Evolutionary conservation across 768 basidiomycete genomes (phyloP).

Genomic region (Boletus subcaerulescens): DNA sequence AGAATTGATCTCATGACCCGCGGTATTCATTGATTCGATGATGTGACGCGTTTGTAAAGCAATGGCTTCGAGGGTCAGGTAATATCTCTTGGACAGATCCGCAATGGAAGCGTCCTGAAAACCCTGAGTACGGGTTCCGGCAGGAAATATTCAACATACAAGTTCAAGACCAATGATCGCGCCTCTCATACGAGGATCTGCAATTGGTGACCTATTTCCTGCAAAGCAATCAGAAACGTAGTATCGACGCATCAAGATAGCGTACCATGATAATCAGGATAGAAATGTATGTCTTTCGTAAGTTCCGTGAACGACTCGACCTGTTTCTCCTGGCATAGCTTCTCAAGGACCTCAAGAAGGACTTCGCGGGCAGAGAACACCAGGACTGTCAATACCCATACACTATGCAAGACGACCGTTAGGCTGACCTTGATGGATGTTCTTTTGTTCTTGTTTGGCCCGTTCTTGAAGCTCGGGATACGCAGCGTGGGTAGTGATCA

Average conservation of each 20-base stretch:
- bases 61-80: slow-evolving; percentile 89
- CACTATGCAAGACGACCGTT: background rate
- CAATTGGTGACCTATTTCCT: slow-evolving; percentile 97
- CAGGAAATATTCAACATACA: slow-evolving; percentile 34
- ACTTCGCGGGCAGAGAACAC: slow-evolving; percentile 39
- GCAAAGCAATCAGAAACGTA: slow-evolving; percentile 5
- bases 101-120: slow-evolving; percentile 62
- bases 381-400: background rate
- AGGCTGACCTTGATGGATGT: slow-evolving; percentile 51
- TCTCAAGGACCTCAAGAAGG: slow-evolving; percentile 70
- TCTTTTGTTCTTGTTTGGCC: slow-evolving; percentile 56
- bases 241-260: background rate
- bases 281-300: slow-evolving; percentile 88
- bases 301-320: slow-evolving; percentile 74
- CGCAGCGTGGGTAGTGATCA: slow-evolving; percentile 88
- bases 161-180: slow-evolving; percentile 85
- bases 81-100: slow-evolving; percentile 89
- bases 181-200: slow-evolving; percentile 93
- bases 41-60: slow-evolving; percentile 95
- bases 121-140: background rate
- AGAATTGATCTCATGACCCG: slow-evolving; percentile 76
- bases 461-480: slow-evolving; percentile 65
- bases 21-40: slow-evolving; percentile 82
- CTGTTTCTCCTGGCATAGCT: slow-evolving; percentile 51
- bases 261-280: slow-evolving; percentile 91